phyloP scores from a whole-genome alignment of 441 rosid genomes.

The Mallotus repandus region DNA sequence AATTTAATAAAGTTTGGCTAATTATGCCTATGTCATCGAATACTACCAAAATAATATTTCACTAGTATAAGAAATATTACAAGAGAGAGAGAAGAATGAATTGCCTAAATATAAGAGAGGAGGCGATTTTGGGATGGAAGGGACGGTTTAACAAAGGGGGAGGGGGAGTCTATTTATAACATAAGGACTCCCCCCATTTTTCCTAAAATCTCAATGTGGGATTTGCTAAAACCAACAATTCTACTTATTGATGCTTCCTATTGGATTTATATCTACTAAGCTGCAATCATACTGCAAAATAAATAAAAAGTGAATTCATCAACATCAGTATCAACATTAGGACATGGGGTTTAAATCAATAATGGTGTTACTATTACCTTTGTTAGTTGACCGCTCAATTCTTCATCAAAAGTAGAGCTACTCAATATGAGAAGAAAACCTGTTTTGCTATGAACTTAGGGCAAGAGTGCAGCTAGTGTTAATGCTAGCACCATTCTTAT shows the following conservation, averaged over 20 bases:
- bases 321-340: background rate
- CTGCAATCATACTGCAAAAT: conserved; percentile 84
- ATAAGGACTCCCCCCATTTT: too few relatives aligned
- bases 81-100: too few relatives aligned
- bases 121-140: too few relatives aligned
- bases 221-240: too few relatives aligned
- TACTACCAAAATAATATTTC: too few relatives aligned
- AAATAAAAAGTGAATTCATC: conserved; percentile 11
- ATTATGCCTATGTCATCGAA: too few relatives aligned
- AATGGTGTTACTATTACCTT: conserved; percentile 45
- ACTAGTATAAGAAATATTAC: too few relatives aligned
- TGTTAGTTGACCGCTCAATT: conserved; percentile 84
- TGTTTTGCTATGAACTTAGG: conserved; percentile 84
- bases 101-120: too few relatives aligned
- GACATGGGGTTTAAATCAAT: background rate
- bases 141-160: too few relatives aligned
- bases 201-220: too few relatives aligned
- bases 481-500: conserved; percentile 91
- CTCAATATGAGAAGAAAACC: conserved; percentile 92
- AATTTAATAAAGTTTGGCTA: too few relatives aligned
- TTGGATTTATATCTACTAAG: conserved; percentile 92
- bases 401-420: conserved; percentile 93
- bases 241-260: conserved; percentile 86
- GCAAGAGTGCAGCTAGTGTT: conserved; percentile 86
- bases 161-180: too few relatives aligned